A percentile compares a stretch with the other conserved stretches of the same genome.
Evolutionary conservation across 2,329 filamentous ascomycete species (phyloP).

Genomic region (Bipolaris oryzae): DNA sequence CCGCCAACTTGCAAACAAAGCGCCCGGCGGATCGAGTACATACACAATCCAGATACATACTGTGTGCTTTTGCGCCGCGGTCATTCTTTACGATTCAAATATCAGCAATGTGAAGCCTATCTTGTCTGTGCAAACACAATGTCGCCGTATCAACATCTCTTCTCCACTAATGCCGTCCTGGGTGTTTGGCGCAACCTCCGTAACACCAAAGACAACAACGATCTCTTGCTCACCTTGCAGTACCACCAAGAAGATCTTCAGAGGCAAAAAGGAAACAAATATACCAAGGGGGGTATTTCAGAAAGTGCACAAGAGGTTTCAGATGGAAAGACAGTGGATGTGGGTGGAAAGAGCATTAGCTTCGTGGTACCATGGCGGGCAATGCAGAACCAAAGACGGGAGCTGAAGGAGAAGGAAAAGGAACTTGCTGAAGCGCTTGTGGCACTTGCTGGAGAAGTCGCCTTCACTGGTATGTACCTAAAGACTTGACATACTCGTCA

Average conservation of each 20-base stretch:
- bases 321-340: conserved; percentile 27
- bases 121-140: conserved; percentile 20
- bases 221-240: conserved; percentile 43
- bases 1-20: conserved; percentile 13
- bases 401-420: conserved; percentile 42
- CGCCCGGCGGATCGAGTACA: conserved; percentile 2
- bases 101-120: conserved; percentile 23
- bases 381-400: conserved; percentile 43
- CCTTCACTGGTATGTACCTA: conserved; percentile 35
- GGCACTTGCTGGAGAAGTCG: conserved; percentile 42
- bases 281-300: conserved; percentile 20
- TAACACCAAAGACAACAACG: conserved; percentile 38
- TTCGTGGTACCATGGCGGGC: conserved; percentile 46
- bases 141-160: conserved; percentile 44
- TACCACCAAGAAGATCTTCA: conserved; percentile 39
- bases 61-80: neutral
- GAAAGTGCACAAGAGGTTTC: conserved; percentile 29
- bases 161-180: conserved; percentile 41
- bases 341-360: conserved; percentile 39
- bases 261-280: conserved; percentile 23
- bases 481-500: neutral
- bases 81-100: neutral
- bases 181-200: conserved; percentile 45
- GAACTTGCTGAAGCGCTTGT: conserved; percentile 44
- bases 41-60: neutral